A percentile compares a stretch with the other conserved stretches of the same genome.
Evolutionary conservation across 495 filamentous ascomycete species (phyloP).

Genomic region (Xylaria telfairii): DNA sequence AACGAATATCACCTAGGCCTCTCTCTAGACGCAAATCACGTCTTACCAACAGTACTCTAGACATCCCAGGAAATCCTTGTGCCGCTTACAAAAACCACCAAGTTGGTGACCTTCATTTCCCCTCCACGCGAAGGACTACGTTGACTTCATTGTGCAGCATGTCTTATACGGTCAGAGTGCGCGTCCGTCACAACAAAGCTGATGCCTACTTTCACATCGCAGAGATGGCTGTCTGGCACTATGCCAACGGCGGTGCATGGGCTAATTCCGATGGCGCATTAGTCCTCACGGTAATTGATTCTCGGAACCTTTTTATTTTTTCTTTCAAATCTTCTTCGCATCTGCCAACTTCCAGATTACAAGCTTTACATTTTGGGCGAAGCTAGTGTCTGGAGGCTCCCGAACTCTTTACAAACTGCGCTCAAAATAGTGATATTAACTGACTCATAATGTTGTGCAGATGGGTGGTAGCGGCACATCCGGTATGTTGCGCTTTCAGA

Average conservation of each 20-base stretch:
- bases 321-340: too few relatives aligned
- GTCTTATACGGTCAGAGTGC: slow-evolving; percentile 13
- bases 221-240: slow-evolving; percentile 19
- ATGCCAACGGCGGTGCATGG: slow-evolving; percentile 16
- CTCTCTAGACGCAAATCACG: background rate
- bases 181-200: background rate
- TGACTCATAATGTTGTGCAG: background rate
- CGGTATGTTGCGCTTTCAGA: slow-evolving; percentile 13
- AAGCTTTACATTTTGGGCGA: background rate
- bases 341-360: background rate
- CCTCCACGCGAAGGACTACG: background rate
- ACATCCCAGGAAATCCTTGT: background rate
- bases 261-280: background rate
- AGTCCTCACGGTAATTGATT: background rate
- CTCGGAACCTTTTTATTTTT: too few relatives aligned
- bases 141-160: slow-evolving; percentile 7
- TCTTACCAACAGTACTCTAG: background rate
- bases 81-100: background rate
- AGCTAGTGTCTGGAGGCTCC: too few relatives aligned
- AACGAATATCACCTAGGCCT: background rate
- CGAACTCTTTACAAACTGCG: background rate
- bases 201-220: slow-evolving; percentile 12
- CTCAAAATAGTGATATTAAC: background rate
- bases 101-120: background rate
- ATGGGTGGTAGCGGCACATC: slow-evolving; percentile 18